Percentiles rank a stretch among this genome's conserved stretches.
phyloP scores from a whole-genome alignment of 1,284 basidiomycete genomes.

The Takashimella koratensis region DNA sequence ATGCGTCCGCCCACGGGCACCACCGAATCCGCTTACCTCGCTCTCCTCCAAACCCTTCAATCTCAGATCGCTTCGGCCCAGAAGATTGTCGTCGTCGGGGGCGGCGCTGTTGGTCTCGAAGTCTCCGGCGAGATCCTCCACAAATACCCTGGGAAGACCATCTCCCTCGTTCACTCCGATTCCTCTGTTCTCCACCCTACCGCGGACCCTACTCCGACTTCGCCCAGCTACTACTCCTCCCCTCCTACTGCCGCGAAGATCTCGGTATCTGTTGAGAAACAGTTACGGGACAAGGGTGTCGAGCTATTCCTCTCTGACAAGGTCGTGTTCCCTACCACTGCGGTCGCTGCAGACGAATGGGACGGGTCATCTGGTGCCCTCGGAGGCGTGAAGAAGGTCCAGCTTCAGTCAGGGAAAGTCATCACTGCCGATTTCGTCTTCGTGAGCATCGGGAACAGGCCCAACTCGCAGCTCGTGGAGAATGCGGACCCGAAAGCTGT shows the following conservation, averaged over 20 bases:
- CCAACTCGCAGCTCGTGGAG: slow-evolving; percentile 44
- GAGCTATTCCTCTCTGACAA: slow-evolving; percentile 44
- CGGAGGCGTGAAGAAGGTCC: slow-evolving; percentile 33
- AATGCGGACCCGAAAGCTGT: slow-evolving; percentile 37
- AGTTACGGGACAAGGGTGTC: slow-evolving; percentile 42
- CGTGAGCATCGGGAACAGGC: slow-evolving; percentile 47
- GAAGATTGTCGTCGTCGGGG: slow-evolving; percentile 48
- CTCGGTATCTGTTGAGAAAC: slow-evolving; percentile 27
- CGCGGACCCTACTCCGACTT: slow-evolving; percentile 6
- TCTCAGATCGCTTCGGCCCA: slow-evolving; percentile 31
- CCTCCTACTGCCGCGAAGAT: slow-evolving; percentile 36
- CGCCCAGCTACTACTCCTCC: slow-evolving; percentile 19
- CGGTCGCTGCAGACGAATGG: slow-evolving; percentile 20
- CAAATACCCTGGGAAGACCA: slow-evolving; percentile 24
- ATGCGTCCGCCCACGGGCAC: slow-evolving; percentile 36
- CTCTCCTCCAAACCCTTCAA: slow-evolving; percentile 13
- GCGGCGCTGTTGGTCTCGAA: slow-evolving; percentile 52
- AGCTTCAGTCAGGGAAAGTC: slow-evolving; percentile 31
- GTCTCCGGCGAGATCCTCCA: slow-evolving; percentile 42
- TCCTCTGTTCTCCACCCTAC: slow-evolving; percentile 29
- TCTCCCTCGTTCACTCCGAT: slow-evolving; percentile 27
- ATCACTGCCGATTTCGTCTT: slow-evolving; percentile 51
- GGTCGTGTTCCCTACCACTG: slow-evolving; percentile 29
- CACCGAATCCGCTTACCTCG: not conserved
- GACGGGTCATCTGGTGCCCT: slow-evolving; percentile 32